Evolutionary conservation across 1,139 yeast genomes (phyloP), one percentile per base, ranked within the genome.

Genomic region (Blastobotrys illinoisensis): DNA sequence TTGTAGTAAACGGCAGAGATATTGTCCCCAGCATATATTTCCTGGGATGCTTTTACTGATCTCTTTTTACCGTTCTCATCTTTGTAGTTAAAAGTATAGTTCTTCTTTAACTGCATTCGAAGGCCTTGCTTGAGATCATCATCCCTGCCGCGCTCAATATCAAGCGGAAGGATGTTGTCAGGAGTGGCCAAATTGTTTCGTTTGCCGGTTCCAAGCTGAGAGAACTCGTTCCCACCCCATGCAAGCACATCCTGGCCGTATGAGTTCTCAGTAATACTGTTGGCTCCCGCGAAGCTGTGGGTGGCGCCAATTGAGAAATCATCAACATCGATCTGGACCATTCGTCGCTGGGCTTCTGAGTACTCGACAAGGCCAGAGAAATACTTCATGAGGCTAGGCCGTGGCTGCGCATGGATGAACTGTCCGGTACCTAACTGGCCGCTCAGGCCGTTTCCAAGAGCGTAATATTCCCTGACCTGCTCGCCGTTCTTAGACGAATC

Each of bases 381-480:
- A 9, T 62, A 56, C 67, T 81, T 82, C 56, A 91, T 69, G 46
- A 79, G 77, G 19, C 79, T 75, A 6, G 97, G 97, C 49, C 77
- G 78, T 18, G 81, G 74, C 64, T 85, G 86, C 14, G 88, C 85
- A 67, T 90, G 97, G 50, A 85, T 73, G 68, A 78, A 90, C 54
- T 84, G 75, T 21, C 88, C 90, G 50, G 82, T 79, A 16, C 97
- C 99, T 55, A 90, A 75, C 70, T 89, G 96, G n/a, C 98, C 99
- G 62, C 80, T 79, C 52, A 86, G 70, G 3, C 98, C 97, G 63
- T 83, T 83, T 21, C 99, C 99, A 72, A 90, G 85, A 5, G 89
- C 77, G 61, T 64, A 70, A 14, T 47, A 62, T 18, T 63, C 60
- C 13, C 54, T 53, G 3, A 51, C 46, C 40, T 60, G 64, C 3